These are phyloP conservation scores for Saturnispora saitoi DNA, from an alignment of 805 yeast species.

Conservation along the genomic window DNA sequence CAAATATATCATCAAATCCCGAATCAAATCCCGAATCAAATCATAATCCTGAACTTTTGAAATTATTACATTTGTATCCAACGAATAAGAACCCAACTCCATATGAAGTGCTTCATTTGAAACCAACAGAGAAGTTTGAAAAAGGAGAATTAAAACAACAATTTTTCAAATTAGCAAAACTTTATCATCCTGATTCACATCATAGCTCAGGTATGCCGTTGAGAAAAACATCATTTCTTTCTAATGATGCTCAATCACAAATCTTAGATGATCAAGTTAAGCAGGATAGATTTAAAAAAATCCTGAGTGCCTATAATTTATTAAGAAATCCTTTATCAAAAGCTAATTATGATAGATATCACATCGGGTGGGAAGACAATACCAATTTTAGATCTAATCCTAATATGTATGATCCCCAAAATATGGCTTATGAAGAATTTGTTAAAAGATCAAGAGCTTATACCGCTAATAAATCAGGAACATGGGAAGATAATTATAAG, in stretches of 20 bases:
- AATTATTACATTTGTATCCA: slow-evolving; percentile 36
- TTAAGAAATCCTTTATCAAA: slow-evolving; percentile 38
- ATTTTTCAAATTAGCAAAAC: slow-evolving; percentile 55
- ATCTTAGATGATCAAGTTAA: slow-evolving; percentile 18
- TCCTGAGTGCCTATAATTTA: slow-evolving; percentile 52
- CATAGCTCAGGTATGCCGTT: slow-evolving; percentile 18
- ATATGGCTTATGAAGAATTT: slow-evolving; percentile 12
- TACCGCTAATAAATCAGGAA: slow-evolving; percentile 18
- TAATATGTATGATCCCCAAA: slow-evolving; percentile 16
- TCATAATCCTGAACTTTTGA: slow-evolving; percentile 19
- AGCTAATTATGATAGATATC: slow-evolving; percentile 38
- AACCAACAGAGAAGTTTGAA: slow-evolving; percentile 28
- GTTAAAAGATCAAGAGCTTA: slow-evolving; percentile 5
- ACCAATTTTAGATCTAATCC: slow-evolving; percentile 17
- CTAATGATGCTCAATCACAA: background rate
- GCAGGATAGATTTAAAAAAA: slow-evolving; percentile 43
- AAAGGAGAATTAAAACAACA: slow-evolving; percentile 35
- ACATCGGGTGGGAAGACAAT: slow-evolving; percentile 37
- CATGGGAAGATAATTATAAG: slow-evolving; percentile 26
- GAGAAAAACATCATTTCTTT: slow-evolving; percentile 8
- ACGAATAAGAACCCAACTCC: slow-evolving; percentile 48
- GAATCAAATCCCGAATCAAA: slow-evolving; percentile 3
- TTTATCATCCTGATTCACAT: slow-evolving; percentile 71
- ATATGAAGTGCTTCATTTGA: slow-evolving; percentile 53
- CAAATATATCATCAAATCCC: slow-evolving; percentile 1